Evolutionary conservation across 2,329 filamentous ascomycete species (phyloP).

Genomic region (Lachnellula hyalina): DNA sequence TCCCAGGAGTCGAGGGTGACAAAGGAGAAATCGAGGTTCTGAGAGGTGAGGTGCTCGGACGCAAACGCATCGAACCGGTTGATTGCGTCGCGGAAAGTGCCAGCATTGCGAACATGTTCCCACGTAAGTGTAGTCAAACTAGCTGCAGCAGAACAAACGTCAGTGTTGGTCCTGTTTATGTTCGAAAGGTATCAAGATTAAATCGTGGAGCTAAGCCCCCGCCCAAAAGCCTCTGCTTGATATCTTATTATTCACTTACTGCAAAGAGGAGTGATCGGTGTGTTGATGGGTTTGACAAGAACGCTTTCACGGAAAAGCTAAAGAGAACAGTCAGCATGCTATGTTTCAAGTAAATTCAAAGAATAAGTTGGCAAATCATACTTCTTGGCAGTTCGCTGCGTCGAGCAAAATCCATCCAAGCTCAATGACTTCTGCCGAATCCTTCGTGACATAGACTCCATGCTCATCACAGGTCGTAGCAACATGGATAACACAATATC

Average conservation of each 20-base stretch:
- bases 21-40: conserved; percentile 95
- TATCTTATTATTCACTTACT: conserved; percentile 61
- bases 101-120: conserved; percentile 97
- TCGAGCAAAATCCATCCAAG: conserved; percentile 96
- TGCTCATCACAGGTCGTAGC: conserved; percentile 99
- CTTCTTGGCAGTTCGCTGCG: conserved; percentile 87
- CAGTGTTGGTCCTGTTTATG: conserved; percentile 8
- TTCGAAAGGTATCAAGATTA: conserved; percentile 5
- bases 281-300: conserved; percentile 97
- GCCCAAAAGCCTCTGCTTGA: background rate
- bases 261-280: conserved; percentile 95
- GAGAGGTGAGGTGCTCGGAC: conserved; percentile 81
- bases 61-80: conserved; percentile 92
- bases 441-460: conserved; percentile 98
- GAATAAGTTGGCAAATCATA: conserved; percentile 41
- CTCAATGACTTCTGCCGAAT: conserved; percentile 98
- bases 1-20: conserved; percentile 99
- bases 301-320: conserved; percentile 94
- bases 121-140: conserved; percentile 96
- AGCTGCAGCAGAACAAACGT: conserved; percentile 48
- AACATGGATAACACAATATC: conserved; percentile 97
- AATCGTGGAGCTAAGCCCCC: background rate
- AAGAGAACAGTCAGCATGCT: conserved; percentile 19
- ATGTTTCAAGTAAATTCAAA: conserved; percentile 1
- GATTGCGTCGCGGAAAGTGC: conserved; percentile 94